Evolutionary conservation across 768 basidiomycete species (phyloP).

Genomic region (Mycena polygramma): DNA sequence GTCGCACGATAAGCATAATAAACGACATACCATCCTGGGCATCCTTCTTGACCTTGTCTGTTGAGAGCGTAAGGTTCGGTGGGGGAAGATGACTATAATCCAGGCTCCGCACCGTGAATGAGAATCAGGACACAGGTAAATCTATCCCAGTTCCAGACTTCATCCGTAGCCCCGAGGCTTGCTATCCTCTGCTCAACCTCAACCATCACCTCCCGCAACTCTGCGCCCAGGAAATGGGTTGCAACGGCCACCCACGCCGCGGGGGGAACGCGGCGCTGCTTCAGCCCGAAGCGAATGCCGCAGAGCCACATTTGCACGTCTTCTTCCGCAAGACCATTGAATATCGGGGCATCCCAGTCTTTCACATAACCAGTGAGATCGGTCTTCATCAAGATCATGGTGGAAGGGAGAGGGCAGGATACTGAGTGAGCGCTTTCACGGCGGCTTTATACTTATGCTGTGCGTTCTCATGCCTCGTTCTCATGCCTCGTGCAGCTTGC

Average conservation of each 20-base stretch:
- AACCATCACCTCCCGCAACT: not conserved
- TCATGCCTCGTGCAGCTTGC: not conserved
- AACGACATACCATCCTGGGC: not conserved
- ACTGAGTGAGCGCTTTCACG: not conserved
- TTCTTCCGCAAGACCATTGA: not conserved
- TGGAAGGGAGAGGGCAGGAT: not conserved
- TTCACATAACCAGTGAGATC: not conserved
- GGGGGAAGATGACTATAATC: not conserved
- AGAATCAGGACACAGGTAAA: not conserved
- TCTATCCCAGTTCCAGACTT: conserved; percentile 8
- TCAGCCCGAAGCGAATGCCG: not conserved
- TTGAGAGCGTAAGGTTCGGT: no score
- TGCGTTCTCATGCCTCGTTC: no score
- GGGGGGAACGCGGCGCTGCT: not conserved
- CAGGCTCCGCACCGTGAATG: conserved; percentile 1
- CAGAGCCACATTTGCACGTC: not conserved
- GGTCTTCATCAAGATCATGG: not conserved
- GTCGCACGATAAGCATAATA: not conserved
- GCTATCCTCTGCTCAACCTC: not conserved
- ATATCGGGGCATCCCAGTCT: conserved; percentile 1
- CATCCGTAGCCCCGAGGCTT: no score
- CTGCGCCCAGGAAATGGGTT: not conserved
- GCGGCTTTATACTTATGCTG: not conserved
- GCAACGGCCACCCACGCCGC: not conserved
- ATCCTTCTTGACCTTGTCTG: not conserved